These are phyloP conservation scores for Pseudogymnoascus sp. DNA, from an alignment of 2,329 filamentous ascomycete species.

Conservation along the genomic window DNA sequence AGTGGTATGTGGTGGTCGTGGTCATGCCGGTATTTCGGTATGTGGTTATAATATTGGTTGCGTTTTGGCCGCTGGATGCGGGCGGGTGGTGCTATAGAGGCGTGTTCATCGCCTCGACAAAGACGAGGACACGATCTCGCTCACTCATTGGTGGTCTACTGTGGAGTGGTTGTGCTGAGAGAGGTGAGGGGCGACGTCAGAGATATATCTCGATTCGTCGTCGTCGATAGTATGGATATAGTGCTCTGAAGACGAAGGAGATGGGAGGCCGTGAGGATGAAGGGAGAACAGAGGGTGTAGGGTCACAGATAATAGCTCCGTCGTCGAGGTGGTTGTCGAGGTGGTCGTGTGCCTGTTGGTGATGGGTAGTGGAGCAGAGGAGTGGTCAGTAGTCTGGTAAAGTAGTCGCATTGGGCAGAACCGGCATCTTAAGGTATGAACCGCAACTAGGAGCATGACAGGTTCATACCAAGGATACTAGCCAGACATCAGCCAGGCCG, in stretches of 20 bases:
- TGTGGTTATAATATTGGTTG: not conserved
- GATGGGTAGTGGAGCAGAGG: slow-evolving; percentile 4
- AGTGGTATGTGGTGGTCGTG: slow-evolving; percentile 26
- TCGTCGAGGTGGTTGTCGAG: not conserved
- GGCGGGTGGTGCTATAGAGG: slow-evolving; percentile 16
- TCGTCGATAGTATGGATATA: not conserved
- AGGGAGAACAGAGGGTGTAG: not conserved
- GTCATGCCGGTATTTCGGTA: slow-evolving; percentile 1
- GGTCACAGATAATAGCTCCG: not conserved
- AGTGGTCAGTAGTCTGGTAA: slow-evolving; percentile 4
- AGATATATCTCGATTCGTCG: not conserved
- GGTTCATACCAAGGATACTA: not conserved
- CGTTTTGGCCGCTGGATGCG: not conserved
- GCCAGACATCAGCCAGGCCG: slow-evolving; percentile 1
- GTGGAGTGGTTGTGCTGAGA: not conserved
- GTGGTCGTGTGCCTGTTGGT: slow-evolving; percentile 6
- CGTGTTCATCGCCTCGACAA: slow-evolving; percentile 27
- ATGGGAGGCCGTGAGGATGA: not conserved
- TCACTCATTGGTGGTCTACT: slow-evolving; percentile 22
- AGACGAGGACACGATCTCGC: slow-evolving; percentile 23
- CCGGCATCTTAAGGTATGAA: slow-evolving; percentile 8
- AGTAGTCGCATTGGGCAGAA: slow-evolving; percentile 5
- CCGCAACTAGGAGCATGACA: slow-evolving; percentile 1
- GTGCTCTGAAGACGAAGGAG: not conserved
- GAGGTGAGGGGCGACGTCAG: not conserved